Evolutionary conservation across 2,329 filamentous ascomycete species (phyloP), one percentile per base, ranked within the genome.

Genomic region (Verticillium zaregamsianum): DNA sequence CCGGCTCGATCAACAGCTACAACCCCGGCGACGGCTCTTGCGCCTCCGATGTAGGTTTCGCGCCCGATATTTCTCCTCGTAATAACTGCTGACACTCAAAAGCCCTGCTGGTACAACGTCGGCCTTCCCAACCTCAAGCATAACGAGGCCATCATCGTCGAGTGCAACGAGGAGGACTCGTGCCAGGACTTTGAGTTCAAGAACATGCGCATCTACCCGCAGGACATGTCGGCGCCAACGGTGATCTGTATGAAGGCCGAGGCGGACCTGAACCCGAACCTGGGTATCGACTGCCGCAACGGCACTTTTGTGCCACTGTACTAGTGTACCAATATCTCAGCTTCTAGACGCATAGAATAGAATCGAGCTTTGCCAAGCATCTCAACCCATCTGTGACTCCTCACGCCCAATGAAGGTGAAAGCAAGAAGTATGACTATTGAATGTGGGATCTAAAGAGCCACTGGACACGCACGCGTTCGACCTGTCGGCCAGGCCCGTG

Each of bases 1-100:
- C 72, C 1, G 77, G 78, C 5, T 75, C 74, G 5, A 73, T 79
- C 62, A 80, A 79, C 64, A 74, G 72, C 6, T 76, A 70, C 59
- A 67, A 68, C n/a, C 77, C 77, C 0, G 77, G 77, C 1, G 78
- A 80, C 65, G 76, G 76, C 6, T 74, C 72, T n/a, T 80, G 78
- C 62, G 73, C 73, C 9, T 71, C 73, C 0, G 66, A 77, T 33
- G 63, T 65, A 40, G 60, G 63, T 60, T 7, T 23, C 1, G 3
- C 45, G 9, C 6, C 20, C n/a, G 12, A 20, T 6, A 8, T 4
- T 23, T 49, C 12, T 9, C 2, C n/a, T 12, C 6, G 39, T 5
- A 5, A 28, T 4, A 4, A 28, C 5, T 28, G 28, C 58, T 61
- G 33, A 62, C 33, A 20, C 17, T 8, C n/a, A 1, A 17, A 20